Evolutionary conservation across 2,329 filamentous ascomycete species (phyloP), one percentile per base, ranked within the genome.

Genomic region (Pseudogymnoascus sp.): DNA sequence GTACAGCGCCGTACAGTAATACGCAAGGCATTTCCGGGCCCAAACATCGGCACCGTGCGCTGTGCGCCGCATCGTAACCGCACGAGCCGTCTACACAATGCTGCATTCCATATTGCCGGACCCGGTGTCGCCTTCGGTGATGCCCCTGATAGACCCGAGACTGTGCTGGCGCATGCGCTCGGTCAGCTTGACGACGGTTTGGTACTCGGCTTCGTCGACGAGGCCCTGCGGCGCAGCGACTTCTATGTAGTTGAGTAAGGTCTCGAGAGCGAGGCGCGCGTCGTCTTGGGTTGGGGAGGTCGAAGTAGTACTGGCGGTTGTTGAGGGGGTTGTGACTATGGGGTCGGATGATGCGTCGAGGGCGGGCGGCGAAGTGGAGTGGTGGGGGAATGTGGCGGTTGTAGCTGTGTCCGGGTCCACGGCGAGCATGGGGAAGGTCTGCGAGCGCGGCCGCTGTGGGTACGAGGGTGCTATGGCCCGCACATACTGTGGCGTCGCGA

Each of bases 231-330:
- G 77, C 11, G 87, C 85, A 69, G 89, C 84, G 66, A 87, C 86
- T 8, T 61, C 37, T 74, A 97, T 89, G 73, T 93, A 96, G 66
- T 78, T 88, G 74, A 96, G 83, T 19, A 97, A 85, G 2, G 93
- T 87, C 71, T 93, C 88, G 4, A 96, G 83, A 1, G 93, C 93
- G 62, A 86, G 83, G 41, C 90, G 84, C 3, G 93, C 93, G 74
- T 98, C 92, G 70, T 97, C 92, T 69, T 92, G 90, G 0, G 88
- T 92, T 0, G 89, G 90, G 1, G 89, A 89, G 28, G 87, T 71
- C 6, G 69, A 82, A 77, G 76, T 34, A 75, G 74, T 37, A 76
- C 68, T 41, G 75, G 74, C 39, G 73, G 73, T 39, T 77, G 73
- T 51, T 71, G 63, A 25, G 68, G 69, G 67, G 80, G 80, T 72